Evolutionary conservation across 306 rosid species (phyloP), one percentile per base, ranked within the genome.

Genomic region (Vicia faba): DNA sequence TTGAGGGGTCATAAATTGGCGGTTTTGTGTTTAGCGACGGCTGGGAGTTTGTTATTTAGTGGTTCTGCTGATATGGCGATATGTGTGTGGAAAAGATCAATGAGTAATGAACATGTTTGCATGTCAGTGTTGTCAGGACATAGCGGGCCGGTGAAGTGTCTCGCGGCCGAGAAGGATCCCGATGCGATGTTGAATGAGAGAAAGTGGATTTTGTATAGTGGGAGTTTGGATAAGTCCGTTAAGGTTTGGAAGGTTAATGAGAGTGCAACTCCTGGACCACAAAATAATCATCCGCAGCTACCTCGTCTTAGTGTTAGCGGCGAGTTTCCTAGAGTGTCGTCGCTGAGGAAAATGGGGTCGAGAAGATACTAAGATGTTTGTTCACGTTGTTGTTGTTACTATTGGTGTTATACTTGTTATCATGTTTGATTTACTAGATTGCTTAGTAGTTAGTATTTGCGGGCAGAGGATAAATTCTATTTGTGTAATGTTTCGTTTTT

Each of bases 161-260:
- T 93, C 38, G 95, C 95, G 0, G 77, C 80, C 3, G 92, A 83
- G 73, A 85, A 41, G 41, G 96, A 93, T 20, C 51, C 12, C 0
- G 88, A 81, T 5, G 61, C 78, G 0, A 41, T 54, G 36, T 39
- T 26, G 0, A 74, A 70, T 0, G 90, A 85, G 69, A 39, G 20
- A 4, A 50, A 76, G 5, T 93, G 96, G 96, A 84, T 82, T n/a
- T 41, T 90, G 40, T 93, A 90, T 5, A 90, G 92, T 15, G 99
- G 99, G 9, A 90, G 99, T 70, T 86, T 90, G 95, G 99, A 93
- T 53, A 89, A 90, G 80, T 88, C 97, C 0, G 97, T 93, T 11
- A 93, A 93, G 81, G 83, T 86, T 61, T 93, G 99, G 99, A 86
- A 54, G 59, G 88, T 87, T 8, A 73, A 84, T 5, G 99, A 90